Conservation (phyloP, 2,329 filamentous ascomycete species). For the Diaporthe eres region DNA sequence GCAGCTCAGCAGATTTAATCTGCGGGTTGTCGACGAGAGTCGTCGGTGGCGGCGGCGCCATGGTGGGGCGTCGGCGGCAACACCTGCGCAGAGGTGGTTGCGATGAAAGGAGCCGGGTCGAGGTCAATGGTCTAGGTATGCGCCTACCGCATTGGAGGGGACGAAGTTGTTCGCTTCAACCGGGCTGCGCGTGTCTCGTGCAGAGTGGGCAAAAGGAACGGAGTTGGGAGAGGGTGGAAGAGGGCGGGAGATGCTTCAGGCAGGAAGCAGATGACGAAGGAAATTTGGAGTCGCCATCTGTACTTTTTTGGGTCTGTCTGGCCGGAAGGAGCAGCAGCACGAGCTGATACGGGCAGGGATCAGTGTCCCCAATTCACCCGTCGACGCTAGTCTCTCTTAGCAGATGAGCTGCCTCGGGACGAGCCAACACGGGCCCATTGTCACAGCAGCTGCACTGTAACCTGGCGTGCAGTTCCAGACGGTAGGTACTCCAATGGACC, state of each 20-base stretch:
- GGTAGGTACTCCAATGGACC: background rate
- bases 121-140: slow-evolving; percentile 32
- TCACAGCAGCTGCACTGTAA: slow-evolving; percentile 7
- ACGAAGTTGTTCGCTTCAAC: slow-evolving; percentile 1
- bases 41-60: slow-evolving; percentile 62
- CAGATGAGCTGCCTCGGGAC: background rate
- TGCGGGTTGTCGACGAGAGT: slow-evolving; percentile 89
- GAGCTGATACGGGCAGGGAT: slow-evolving; percentile 13
- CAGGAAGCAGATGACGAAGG: slow-evolving; percentile 36
- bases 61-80: slow-evolving; percentile 50
- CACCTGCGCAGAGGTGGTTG: slow-evolving; percentile 25
- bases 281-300: slow-evolving; percentile 42
- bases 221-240: background rate
- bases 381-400: background rate
- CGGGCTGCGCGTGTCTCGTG: background rate
- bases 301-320: slow-evolving; percentile 38
- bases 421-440: background rate
- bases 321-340: slow-evolving; percentile 17
- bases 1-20: slow-evolving; percentile 88
- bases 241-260: background rate
- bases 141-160: slow-evolving; percentile 10
- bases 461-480: background rate
- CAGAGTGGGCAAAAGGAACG: background rate
- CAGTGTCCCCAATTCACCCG: slow-evolving; percentile 13
- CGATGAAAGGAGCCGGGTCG: slow-evolving; percentile 11